phyloP scores from a whole-genome alignment of 345 rosid genomes.

The Populus ilicifolia region DNA sequence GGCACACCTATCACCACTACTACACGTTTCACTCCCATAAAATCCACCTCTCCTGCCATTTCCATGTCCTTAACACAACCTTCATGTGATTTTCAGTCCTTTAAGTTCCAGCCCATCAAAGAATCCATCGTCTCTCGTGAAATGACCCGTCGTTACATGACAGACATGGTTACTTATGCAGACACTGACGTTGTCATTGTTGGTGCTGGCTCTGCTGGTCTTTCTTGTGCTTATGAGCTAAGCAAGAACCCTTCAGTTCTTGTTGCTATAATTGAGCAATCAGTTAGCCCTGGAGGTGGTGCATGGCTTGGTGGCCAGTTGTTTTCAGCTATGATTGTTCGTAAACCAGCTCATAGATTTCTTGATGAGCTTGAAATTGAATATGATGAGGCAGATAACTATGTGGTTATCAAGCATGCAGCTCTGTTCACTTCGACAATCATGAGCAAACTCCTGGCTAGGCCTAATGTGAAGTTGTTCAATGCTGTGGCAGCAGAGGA shows the following conservation, averaged over 20 bases:
- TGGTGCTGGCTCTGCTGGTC: slow-evolving; percentile 26
- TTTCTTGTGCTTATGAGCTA: slow-evolving; percentile 23
- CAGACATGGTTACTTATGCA: slow-evolving; percentile 25
- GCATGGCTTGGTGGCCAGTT: slow-evolving; percentile 30
- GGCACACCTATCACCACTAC: not conserved
- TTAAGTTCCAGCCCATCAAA: slow-evolving; percentile 21
- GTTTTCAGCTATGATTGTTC: slow-evolving; percentile 53
- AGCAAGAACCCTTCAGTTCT: slow-evolving; percentile 23
- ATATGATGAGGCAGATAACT: slow-evolving; percentile 77
- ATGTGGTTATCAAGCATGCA: slow-evolving; percentile 79
- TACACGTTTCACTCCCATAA: not conserved
- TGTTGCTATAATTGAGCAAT: slow-evolving; percentile 21
- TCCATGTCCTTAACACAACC: slow-evolving; percentile 1
- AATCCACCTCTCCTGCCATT: slow-evolving; percentile 2
- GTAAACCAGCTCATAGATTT: slow-evolving; percentile 84
- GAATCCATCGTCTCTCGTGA: slow-evolving; percentile 25
- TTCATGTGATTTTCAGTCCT: slow-evolving; percentile 14
- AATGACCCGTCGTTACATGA: slow-evolving; percentile 27
- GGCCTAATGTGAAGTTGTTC: slow-evolving; percentile 92
- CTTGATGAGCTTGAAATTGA: slow-evolving; percentile 67
- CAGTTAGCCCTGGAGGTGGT: slow-evolving; percentile 27
- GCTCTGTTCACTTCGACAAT: slow-evolving; percentile 88
- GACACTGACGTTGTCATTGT: slow-evolving; percentile 26
- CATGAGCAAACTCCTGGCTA: slow-evolving; percentile 91
- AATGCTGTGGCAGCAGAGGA: slow-evolving; percentile 94